Conservation (phyloP, 352 stramenopile species). For the Globisporangium nagaii region DNA sequence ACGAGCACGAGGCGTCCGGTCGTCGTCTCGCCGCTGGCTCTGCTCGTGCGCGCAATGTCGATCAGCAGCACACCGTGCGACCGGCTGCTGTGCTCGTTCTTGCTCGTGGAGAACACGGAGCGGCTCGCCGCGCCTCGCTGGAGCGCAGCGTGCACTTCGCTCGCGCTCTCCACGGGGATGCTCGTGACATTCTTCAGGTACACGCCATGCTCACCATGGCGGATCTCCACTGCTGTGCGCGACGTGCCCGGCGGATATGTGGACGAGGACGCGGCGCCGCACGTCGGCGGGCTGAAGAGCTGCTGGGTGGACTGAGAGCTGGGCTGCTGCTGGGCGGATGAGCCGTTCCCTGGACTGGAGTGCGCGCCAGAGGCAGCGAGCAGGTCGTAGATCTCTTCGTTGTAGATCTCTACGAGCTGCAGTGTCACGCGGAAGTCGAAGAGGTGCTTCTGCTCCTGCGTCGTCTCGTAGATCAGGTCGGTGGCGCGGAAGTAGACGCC, state of each 20-base stretch:
- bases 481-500: constrained; percentile 42
- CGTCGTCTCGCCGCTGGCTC: constrained; percentile 29
- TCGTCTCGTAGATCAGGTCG: constrained; percentile 34
- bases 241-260: background rate
- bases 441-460: constrained; percentile 34
- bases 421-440: constrained; percentile 44
- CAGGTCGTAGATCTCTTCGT: constrained; percentile 82
- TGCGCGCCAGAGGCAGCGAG: constrained; percentile 17
- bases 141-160: constrained; percentile 36
- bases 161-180: constrained; percentile 20
- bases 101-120: constrained; percentile 15
- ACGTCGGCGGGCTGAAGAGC: constrained; percentile 9
- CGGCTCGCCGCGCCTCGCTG: constrained; percentile 28
- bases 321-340: background rate
- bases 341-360: background rate
- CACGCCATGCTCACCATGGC: constrained; percentile 58
- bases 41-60: constrained; percentile 46
- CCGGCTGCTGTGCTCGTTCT: constrained; percentile 40
- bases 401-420: constrained; percentile 84
- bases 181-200: constrained; percentile 66
- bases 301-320: background rate
- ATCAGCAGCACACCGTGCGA: constrained; percentile 60
- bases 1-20: constrained; percentile 57
- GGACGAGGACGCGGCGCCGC: background rate
- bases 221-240: constrained; percentile 49